phyloP scores from a whole-genome alignment of 768 basidiomycete genomes.

The Dictyophora rubrovolvata region DNA sequence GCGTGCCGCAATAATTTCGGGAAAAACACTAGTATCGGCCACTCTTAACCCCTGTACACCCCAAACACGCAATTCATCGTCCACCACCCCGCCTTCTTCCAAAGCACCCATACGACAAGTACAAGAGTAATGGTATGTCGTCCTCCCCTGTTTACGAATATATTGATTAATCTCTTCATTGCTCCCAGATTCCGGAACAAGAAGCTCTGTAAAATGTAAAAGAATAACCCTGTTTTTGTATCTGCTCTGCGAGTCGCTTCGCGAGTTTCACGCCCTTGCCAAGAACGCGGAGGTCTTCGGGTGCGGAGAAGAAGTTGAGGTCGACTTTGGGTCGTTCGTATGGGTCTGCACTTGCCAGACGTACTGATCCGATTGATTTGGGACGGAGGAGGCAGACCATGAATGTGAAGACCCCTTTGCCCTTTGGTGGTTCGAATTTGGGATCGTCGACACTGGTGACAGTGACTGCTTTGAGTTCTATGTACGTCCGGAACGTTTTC shows the following conservation, averaged over 20 bases:
- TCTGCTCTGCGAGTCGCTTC: conserved; percentile 15
- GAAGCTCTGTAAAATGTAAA: conserved; percentile 19
- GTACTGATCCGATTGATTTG: conserved; percentile 16
- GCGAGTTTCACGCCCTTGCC: neutral
- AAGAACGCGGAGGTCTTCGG: neutral
- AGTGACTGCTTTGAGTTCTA: conserved; percentile 25
- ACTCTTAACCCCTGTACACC: conserved; percentile 34
- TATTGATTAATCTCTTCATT: conserved; percentile 25
- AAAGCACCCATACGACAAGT: conserved; percentile 20
- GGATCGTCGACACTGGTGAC: neutral
- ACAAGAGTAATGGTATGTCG: conserved; percentile 27
- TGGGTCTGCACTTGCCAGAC: conserved; percentile 22
- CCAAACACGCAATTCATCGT: conserved; percentile 34
- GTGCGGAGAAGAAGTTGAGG: conserved; percentile 14
- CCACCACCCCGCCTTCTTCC: conserved; percentile 31
- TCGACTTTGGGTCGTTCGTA: conserved; percentile 22
- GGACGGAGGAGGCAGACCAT: conserved; percentile 19
- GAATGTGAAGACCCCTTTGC: neutral
- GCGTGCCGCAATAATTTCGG: conserved; percentile 23
- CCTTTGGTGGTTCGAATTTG: neutral
- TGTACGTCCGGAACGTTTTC: conserved; percentile 30
- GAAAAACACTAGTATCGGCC: conserved; percentile 25
- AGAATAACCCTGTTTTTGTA: conserved; percentile 15
- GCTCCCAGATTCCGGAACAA: conserved; percentile 18
- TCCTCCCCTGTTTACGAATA: conserved; percentile 16